A percentile compares a stretch with the other conserved stretches of the same genome.
Conservation (phyloP, 768 basidiomycete species). For the Mycena chlorophos region DNA sequence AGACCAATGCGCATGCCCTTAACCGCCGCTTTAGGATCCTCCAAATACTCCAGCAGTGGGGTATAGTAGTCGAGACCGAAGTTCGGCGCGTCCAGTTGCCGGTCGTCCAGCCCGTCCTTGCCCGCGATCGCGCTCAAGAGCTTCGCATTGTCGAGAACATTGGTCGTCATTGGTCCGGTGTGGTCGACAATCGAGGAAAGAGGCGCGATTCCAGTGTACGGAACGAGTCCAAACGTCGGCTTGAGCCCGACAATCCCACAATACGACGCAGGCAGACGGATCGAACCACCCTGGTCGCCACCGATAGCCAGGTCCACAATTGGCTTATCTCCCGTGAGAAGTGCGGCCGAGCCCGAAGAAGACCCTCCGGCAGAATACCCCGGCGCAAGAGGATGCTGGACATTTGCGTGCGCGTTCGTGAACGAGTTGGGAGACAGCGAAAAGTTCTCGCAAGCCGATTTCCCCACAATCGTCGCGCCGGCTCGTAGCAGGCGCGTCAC, state of each 20-base stretch:
- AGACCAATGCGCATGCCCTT: constrained; percentile 42
- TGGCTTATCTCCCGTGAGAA: constrained; percentile 28
- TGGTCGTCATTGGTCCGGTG: constrained; percentile 40
- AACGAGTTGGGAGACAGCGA: constrained; percentile 48
- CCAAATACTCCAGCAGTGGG: constrained; percentile 34
- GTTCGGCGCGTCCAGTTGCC: constrained; percentile 24
- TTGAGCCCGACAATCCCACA: constrained; percentile 47
- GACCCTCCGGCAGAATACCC: constrained; percentile 39
- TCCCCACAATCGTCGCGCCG: constrained; percentile 59
- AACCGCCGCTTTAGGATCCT: constrained; percentile 26
- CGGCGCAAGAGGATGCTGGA: constrained; percentile 37
- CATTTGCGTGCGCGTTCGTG: constrained; percentile 22
- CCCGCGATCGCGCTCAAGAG: constrained; percentile 46
- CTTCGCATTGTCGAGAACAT: constrained; percentile 41
- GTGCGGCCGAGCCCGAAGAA: constrained; percentile 37
- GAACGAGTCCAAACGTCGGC: constrained; percentile 43
- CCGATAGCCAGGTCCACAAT: constrained; percentile 40
- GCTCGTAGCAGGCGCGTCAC: constrained; percentile 45
- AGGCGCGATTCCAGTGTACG: constrained; percentile 47
- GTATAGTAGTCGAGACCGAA: constrained; percentile 25
- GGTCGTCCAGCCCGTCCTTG: constrained; percentile 45
- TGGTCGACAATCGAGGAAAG: constrained; percentile 42
- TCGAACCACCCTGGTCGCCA: constrained; percentile 44
- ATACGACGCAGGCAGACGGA: constrained; percentile 44
- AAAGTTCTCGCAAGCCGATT: constrained; percentile 79